Conservation (phyloP, 2,329 filamentous ascomycete species). For the Cladosporium sphaerospermum region DNA sequence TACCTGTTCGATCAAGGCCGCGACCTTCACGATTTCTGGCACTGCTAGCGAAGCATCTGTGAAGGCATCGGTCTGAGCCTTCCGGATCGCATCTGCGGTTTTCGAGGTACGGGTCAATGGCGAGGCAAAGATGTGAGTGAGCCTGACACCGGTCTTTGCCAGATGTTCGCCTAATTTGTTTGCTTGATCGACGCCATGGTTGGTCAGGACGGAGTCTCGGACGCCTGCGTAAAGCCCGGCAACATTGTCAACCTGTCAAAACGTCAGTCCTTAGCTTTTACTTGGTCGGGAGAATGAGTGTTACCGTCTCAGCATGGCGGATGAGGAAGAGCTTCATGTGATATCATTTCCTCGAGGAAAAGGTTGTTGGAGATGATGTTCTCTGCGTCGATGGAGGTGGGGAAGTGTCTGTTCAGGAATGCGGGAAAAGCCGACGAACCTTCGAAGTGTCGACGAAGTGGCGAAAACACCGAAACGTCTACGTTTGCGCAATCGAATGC, state of each 20-base stretch:
- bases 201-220: conserved; percentile 73
- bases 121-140: conserved; percentile 70
- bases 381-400: neutral
- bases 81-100: conserved; percentile 60
- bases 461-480: too few relatives aligned
- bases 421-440: neutral
- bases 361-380: too few relatives aligned
- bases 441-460: too few relatives aligned
- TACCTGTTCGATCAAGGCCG: conserved; percentile 58
- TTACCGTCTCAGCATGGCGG: conserved; percentile 36
- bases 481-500: too few relatives aligned
- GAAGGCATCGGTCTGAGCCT: neutral
- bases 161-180: conserved; percentile 63
- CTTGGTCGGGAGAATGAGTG: neutral
- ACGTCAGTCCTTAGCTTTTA: conserved; percentile 68
- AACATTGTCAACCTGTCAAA: conserved; percentile 65
- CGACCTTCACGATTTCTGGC: conserved; percentile 36
- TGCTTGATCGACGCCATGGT: conserved; percentile 76
- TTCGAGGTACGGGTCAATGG: conserved; percentile 66
- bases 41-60: neutral
- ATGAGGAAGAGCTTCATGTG: conserved; percentile 66
- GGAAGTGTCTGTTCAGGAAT: neutral
- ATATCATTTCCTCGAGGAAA: neutral
- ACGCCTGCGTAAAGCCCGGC: conserved; percentile 71
- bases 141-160: conserved; percentile 56